These are phyloP conservation scores for Jacaranda mimosifolia DNA, from an alignment of 257 asterid genomes.

Conservation along the genomic window DNA sequence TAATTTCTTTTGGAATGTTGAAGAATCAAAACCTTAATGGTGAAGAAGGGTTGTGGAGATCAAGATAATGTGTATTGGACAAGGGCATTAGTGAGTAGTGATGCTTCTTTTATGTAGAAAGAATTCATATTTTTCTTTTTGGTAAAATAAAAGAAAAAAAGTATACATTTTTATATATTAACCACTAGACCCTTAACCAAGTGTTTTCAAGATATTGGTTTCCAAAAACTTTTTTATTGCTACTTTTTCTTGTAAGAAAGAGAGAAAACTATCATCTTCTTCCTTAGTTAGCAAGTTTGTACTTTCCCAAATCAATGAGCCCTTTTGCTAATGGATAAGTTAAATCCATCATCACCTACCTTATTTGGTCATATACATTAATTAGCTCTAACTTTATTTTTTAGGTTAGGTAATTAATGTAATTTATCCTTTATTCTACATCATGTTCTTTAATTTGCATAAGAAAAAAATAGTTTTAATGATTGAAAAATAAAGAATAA, in stretches of 20 bases:
- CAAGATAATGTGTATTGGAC: constrained; percentile 34
- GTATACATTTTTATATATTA: constrained; percentile 15
- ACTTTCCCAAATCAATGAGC: constrained; percentile 15
- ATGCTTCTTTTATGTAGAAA: constrained; percentile 34
- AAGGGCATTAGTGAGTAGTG: constrained; percentile 23
- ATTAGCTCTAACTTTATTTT: too few species aligned
- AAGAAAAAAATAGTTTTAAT: too few species aligned
- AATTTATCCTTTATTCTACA: too few species aligned
- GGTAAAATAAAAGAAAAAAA: constrained; percentile 14
- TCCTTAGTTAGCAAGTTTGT: constrained; percentile 50
- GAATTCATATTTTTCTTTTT: constrained; percentile 1
- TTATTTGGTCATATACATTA: background rate
- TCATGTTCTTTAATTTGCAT: too few species aligned
- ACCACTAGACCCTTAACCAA: background rate
- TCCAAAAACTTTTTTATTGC: constrained; percentile 26
- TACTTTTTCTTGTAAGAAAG: constrained; percentile 7
- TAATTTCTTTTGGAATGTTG: constrained; percentile 7
- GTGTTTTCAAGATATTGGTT: constrained; percentile 24
- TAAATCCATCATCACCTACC: constrained; percentile 11
- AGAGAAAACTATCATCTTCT: background rate
- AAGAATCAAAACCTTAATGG: constrained; percentile 41
- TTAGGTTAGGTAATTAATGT: too few species aligned
- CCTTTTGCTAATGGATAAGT: constrained; percentile 39
- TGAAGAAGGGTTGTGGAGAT: constrained; percentile 37
- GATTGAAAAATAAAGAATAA: too few species aligned